Evolutionary conservation across 768 basidiomycete species (phyloP).

Genomic region (Gloeopeniophorella convolvens): DNA sequence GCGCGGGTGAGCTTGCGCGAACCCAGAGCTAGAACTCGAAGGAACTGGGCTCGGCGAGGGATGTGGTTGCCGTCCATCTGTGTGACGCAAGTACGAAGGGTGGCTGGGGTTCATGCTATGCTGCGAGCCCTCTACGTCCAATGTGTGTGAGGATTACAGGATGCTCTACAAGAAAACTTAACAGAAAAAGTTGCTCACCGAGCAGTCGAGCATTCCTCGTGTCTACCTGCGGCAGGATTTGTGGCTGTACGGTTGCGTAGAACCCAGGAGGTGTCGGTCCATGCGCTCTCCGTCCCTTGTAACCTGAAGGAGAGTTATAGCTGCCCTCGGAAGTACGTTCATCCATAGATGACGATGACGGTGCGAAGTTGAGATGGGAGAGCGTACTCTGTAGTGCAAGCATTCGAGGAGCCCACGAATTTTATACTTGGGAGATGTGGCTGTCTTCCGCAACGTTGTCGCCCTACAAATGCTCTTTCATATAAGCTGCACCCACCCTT

Average conservation of each 20-base stretch:
- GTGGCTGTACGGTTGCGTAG: not conserved
- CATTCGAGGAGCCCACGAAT: constrained; percentile 3
- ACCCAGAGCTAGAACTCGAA: constrained; percentile 6
- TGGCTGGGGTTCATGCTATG: not conserved
- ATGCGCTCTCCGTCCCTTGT: constrained; percentile 7
- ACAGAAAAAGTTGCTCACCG: too few relatives aligned
- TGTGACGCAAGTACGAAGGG: not conserved
- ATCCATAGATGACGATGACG: constrained; percentile 12
- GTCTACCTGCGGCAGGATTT: not conserved
- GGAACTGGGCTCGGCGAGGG: constrained; percentile 2
- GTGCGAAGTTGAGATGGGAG: not conserved
- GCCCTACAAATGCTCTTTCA: constrained; percentile 3
- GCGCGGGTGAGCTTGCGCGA: not conserved
- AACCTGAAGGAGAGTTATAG: constrained; percentile 1
- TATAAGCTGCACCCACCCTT: constrained; percentile 5
- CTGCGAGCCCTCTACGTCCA: not conserved
- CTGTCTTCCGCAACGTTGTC: not conserved
- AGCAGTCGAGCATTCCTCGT: not conserved
- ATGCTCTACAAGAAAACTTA: not conserved
- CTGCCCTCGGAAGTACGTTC: constrained; percentile 5
- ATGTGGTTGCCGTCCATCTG: not conserved
- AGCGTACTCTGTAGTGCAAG: constrained; percentile 5
- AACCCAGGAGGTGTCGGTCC: constrained; percentile 4
- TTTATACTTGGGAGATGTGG: constrained; percentile 6
- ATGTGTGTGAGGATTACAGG: not conserved